Percentiles rank a stretch among this genome's conserved stretches.
Conservation (phyloP, 2,329 filamentous ascomycete genomes). For the Seiridium cupressi region DNA sequence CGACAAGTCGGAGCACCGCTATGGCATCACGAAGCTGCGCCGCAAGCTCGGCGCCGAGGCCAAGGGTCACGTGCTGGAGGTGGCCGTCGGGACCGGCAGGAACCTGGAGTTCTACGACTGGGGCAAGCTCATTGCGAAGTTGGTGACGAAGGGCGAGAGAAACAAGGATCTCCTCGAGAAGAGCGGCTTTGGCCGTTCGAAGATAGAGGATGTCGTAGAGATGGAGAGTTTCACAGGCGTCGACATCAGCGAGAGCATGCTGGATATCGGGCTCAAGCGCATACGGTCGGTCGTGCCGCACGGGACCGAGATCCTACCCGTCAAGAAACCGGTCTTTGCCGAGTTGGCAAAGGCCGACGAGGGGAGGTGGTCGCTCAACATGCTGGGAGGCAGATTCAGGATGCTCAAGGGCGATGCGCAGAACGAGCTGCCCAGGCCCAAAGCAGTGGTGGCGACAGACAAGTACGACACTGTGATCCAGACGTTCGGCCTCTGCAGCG, state of each 20-base stretch:
- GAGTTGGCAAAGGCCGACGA: constrained; percentile 17
- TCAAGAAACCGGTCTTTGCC: constrained; percentile 23
- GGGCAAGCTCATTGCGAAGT: constrained; percentile 28
- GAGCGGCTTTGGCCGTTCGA: constrained; percentile 7
- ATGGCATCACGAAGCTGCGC: constrained; percentile 53
- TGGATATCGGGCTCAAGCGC: constrained; percentile 54
- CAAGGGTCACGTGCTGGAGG: constrained; percentile 58
- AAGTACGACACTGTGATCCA: constrained; percentile 64
- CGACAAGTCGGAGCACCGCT: constrained; percentile 54
- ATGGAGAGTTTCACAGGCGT: constrained; percentile 60
- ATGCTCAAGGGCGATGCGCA: constrained; percentile 49
- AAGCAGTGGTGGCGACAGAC: constrained; percentile 28
- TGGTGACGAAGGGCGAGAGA: constrained; percentile 16
- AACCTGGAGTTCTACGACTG: constrained; percentile 61
- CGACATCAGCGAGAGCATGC: constrained; percentile 60
- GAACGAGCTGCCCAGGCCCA: constrained; percentile 33
- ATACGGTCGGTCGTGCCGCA: constrained; percentile 42
- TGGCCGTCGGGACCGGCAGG: constrained; percentile 62
- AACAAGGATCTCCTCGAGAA: constrained; percentile 13
- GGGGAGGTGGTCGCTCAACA: constrained; percentile 22
- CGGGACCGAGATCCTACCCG: constrained; percentile 36
- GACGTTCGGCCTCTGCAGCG: constrained; percentile 64
- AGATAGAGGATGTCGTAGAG: constrained; percentile 14
- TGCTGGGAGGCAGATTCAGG: constrained; percentile 41
- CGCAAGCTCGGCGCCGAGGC: constrained; percentile 45